Evolutionary conservation across 1,284 basidiomycete species (phyloP), one percentile per base, ranked within the genome.

Genomic region (Erythrobasidium hasegawianum): DNA sequence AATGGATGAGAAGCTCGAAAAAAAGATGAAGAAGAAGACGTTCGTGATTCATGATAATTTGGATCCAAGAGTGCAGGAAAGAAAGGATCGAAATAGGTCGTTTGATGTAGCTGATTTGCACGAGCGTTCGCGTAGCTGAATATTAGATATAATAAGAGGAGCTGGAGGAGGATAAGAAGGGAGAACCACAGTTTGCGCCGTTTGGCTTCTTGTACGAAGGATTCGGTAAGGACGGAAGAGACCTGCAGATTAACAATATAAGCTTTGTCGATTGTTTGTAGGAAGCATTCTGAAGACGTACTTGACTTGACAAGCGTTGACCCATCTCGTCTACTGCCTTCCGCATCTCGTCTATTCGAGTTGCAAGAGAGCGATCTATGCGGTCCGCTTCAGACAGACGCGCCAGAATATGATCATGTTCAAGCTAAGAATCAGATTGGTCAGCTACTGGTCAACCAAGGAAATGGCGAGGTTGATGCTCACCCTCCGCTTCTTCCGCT

Each of bases 71-170:
- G 57, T 64, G 57, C 74, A 72, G 71, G 68, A 29, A 57, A 53
- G 66, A 73, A 72, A 2, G 72, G 71, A 58, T 73, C 72, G 70
- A 67, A 61, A 41, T 72, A 71, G 4, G 69, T 29, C 14, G 70
- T 62, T 20, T 70, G 57, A 40, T 60, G 66, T 7, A 68, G 49
- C 20, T 59, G 53, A 16, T 64, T 50, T 9, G 67, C 39, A 22
- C 64, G 68, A 0, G 70, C 27, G 52, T 71, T 66, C 22, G 69
- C 65, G 49, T 67, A 56, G 1, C 66, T 71, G 64, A 70, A 64
- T 18, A 72, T 33, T 26, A 70, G 16, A 52, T 67, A 58, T 39
- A 72, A 50, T 13, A 72, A 18, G 1, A 50, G n/a, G 4, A 71
- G 43, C 43, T 72, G 69, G 14, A 64, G 18, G n/a, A 53, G 22